phyloP scores from a whole-genome alignment of 108 stramenopile genomes.

The Skeletonema menzelii region DNA sequence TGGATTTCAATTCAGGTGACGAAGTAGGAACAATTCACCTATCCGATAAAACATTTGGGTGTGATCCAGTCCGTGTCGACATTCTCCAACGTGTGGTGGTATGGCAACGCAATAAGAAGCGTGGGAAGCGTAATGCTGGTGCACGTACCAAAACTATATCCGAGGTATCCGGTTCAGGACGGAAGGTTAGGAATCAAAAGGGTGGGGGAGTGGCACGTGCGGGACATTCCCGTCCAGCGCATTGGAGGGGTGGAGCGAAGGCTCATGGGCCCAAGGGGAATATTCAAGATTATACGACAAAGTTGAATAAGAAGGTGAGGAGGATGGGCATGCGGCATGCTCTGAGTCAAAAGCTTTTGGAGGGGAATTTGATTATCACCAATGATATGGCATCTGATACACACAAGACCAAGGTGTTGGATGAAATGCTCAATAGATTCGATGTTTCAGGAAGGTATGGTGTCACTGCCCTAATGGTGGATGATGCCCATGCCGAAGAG shows the following conservation, averaged over 20 bases:
- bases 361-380: conserved; percentile 78
- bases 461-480: conserved; percentile 66
- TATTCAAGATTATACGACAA: conserved; percentile 78
- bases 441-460: conserved; percentile 53
- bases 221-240: conserved; percentile 87
- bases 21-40: conserved; percentile 67
- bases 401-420: conserved; percentile 73
- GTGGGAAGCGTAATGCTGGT: conserved; percentile 76
- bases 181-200: conserved; percentile 90
- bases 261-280: conserved; percentile 90
- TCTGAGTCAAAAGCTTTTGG: conserved; percentile 77
- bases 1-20: conserved; percentile 30
- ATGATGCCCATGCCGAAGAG: conserved; percentile 54
- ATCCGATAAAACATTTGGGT: conserved; percentile 62
- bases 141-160: conserved; percentile 75
- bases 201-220: conserved; percentile 84
- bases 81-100: conserved; percentile 74
- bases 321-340: conserved; percentile 72
- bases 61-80: conserved; percentile 75
- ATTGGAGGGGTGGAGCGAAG: conserved; percentile 94
- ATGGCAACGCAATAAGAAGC: conserved; percentile 81
- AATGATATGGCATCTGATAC: conserved; percentile 56
- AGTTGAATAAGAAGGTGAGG: conserved; percentile 88
- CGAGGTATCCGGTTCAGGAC: conserved; percentile 78
- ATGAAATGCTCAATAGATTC: conserved; percentile 44